Conservation (phyloP, 2,329 filamentous ascomycete species). For the Cladosporium sp. region DNA sequence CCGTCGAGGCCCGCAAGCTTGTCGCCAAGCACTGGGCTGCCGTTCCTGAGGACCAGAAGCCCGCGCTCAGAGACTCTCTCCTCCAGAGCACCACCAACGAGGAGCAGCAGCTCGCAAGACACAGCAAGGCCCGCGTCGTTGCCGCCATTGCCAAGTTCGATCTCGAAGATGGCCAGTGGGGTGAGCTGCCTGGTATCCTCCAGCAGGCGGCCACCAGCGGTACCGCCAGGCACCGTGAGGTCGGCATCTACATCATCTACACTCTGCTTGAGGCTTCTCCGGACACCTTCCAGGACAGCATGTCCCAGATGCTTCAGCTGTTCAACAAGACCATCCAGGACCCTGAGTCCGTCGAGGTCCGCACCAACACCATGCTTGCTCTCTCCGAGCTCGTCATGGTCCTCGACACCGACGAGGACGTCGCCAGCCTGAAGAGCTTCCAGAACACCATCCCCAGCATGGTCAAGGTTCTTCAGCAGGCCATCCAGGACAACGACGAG, state of each 20-base stretch:
- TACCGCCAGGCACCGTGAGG: slow-evolving; percentile 75
- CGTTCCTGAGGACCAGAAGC: slow-evolving; percentile 70
- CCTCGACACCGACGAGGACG: slow-evolving; percentile 81
- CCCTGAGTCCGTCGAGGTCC: slow-evolving; percentile 83
- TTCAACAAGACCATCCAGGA: slow-evolving; percentile 87
- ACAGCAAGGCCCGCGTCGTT: slow-evolving; percentile 83
- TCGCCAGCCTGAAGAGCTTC: slow-evolving; percentile 66
- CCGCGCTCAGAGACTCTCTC: slow-evolving; percentile 72
- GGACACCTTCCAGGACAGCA: slow-evolving; percentile 76
- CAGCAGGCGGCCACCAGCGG: slow-evolving; percentile 72
- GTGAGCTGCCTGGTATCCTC: slow-evolving; percentile 72
- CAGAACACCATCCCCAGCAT: slow-evolving; percentile 79
- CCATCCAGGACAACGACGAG: slow-evolving; percentile 69
- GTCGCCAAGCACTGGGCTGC: slow-evolving; percentile 81
- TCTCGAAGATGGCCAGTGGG: slow-evolving; percentile 80
- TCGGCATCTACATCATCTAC: slow-evolving; percentile 89
- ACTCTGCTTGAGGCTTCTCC: slow-evolving; percentile 86
- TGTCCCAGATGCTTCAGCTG: slow-evolving; percentile 71
- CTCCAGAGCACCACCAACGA: slow-evolving; percentile 81
- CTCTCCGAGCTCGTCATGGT: slow-evolving; percentile 84
- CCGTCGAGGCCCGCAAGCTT: slow-evolving; percentile 80
- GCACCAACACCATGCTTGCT: slow-evolving; percentile 89
- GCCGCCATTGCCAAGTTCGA: slow-evolving; percentile 82
- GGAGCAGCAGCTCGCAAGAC: slow-evolving; percentile 68
- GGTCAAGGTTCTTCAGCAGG: slow-evolving; percentile 82